Percentiles rank a stretch among this genome's conserved stretches.
phyloP scores from a whole-genome alignment of 2,329 filamentous ascomycete genomes.

The Pseudofabraea citricarpa region DNA sequence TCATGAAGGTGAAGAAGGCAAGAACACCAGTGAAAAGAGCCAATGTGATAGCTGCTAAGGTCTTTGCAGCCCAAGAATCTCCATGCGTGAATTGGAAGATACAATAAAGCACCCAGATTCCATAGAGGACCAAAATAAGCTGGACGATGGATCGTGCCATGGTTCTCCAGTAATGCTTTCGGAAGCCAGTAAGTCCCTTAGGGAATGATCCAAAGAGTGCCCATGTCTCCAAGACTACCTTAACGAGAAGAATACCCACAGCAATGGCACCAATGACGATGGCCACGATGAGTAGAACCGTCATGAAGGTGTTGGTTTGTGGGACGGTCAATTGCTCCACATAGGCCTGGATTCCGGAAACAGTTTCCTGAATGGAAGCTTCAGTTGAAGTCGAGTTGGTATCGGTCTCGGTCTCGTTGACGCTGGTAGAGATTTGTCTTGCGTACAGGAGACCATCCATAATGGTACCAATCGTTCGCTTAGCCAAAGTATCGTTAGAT shows the following conservation, averaged over 20 bases:
- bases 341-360: constrained; percentile 76
- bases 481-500: constrained; percentile 44
- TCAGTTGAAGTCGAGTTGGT: constrained; percentile 10
- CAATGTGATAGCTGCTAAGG: constrained; percentile 77
- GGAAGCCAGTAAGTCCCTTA: constrained; percentile 73
- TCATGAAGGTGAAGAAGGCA: constrained; percentile 79
- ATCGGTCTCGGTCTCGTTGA: constrained; percentile 32
- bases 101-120: constrained; percentile 93
- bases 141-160: constrained; percentile 86
- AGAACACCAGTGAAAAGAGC: constrained; percentile 75
- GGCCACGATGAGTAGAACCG: constrained; percentile 80
- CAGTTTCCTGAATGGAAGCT: constrained; percentile 40
- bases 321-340: constrained; percentile 83
- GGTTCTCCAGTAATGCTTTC: constrained; percentile 93
- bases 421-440: constrained; percentile 47
- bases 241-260: constrained; percentile 82
- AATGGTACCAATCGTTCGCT: constrained; percentile 46
- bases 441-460: constrained; percentile 42
- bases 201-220: constrained; percentile 86
- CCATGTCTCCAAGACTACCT: constrained; percentile 88
- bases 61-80: constrained; percentile 90
- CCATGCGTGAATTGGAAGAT: constrained; percentile 91
- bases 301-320: constrained; percentile 93
- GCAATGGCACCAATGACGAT: constrained; percentile 81
- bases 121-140: constrained; percentile 86